Conservation (phyloP, 106 monocot species). For the Acorus calamus region DNA sequence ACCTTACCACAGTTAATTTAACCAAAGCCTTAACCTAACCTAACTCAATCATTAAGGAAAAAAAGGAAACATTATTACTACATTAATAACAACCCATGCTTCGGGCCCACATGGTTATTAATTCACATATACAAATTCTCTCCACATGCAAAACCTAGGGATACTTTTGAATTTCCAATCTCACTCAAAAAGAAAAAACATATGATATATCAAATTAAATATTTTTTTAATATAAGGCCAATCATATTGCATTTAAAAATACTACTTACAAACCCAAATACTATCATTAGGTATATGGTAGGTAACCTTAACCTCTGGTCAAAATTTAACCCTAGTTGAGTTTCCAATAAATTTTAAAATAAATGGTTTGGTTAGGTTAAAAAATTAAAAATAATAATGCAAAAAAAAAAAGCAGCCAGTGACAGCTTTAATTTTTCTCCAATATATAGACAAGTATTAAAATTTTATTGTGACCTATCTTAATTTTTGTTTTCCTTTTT, state of each 20-base stretch:
- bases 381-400: conserved; percentile 14
- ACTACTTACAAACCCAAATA: too few species aligned
- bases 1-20: background rate
- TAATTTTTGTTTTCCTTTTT: conserved; percentile 19
- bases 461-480: background rate
- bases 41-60: too few species aligned
- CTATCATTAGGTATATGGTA: conserved; percentile 4
- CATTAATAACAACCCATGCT: too few species aligned
- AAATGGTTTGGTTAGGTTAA: conserved; percentile 12
- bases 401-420: conserved; percentile 4
- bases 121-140: too few species aligned
- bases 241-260: background rate
- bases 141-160: too few species aligned
- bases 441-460: too few species aligned
- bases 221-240: too few species aligned
- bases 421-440: conserved; percentile 15
- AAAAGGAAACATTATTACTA: too few species aligned
- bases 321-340: conserved; percentile 42
- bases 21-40: too few species aligned
- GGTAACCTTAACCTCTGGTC: conserved; percentile 7
- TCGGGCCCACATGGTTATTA: conserved; percentile 5
- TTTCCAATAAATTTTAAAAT: background rate
- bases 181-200: too few species aligned
- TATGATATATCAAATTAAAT: too few species aligned
- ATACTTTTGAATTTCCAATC: too few species aligned